Percentiles rank a stretch among this genome's conserved stretches.
phyloP scores from a whole-genome alignment of 495 filamentous ascomycete genomes.

The Aspergillus avenaceus region DNA sequence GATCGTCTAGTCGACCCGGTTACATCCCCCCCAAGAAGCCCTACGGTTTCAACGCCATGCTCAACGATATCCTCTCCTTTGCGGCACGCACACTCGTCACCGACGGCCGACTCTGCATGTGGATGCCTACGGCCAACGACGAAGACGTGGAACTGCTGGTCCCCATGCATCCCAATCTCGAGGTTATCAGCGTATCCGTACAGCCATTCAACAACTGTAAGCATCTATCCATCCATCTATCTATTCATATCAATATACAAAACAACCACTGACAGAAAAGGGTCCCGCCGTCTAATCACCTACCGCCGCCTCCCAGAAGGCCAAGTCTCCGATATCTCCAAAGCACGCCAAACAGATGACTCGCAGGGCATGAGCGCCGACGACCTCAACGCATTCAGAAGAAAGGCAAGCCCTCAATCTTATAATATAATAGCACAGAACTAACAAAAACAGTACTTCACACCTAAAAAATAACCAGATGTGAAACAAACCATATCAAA shows the following conservation, averaged over 20 bases:
- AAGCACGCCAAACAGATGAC: slow-evolving; percentile 34
- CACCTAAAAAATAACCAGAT: no score
- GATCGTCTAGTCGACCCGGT: slow-evolving; percentile 51
- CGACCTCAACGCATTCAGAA: slow-evolving; percentile 78
- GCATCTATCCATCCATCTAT: slow-evolving; percentile 16
- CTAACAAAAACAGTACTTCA: slow-evolving; percentile 17
- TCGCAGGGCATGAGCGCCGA: slow-evolving; percentile 52
- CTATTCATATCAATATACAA: no score
- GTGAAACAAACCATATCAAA: background rate
- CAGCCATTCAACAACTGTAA: slow-evolving; percentile 86
- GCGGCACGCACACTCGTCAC: slow-evolving; percentile 75
- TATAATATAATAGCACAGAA: background rate
- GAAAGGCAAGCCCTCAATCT: slow-evolving; percentile 35
- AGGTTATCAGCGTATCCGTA: slow-evolving; percentile 72
- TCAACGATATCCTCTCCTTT: slow-evolving; percentile 85
- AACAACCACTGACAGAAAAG: no score
- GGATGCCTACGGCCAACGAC: slow-evolving; percentile 95
- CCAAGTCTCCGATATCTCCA: slow-evolving; percentile 44
- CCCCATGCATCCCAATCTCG: slow-evolving; percentile 71
- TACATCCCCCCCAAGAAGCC: slow-evolving; percentile 87
- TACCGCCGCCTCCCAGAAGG: slow-evolving; percentile 69
- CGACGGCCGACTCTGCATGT: slow-evolving; percentile 78
- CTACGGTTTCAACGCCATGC: slow-evolving; percentile 86
- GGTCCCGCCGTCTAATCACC: slow-evolving; percentile 82
- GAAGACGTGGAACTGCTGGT: slow-evolving; percentile 66